Conservation (phyloP, 768 basidiomycete genomes). For the Agrocybe praecox region DNA sequence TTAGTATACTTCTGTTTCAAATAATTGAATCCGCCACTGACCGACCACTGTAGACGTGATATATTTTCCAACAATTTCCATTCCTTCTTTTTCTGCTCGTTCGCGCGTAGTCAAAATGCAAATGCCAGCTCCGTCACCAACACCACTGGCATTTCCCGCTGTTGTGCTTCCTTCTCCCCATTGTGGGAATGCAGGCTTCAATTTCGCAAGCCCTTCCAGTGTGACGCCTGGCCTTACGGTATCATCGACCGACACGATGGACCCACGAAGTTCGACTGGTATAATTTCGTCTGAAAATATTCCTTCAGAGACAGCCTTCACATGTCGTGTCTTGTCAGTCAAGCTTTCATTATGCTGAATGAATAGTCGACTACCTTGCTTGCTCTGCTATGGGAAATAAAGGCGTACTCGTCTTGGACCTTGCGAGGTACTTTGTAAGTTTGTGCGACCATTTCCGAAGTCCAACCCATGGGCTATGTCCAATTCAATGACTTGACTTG, state of each 20-base stretch:
- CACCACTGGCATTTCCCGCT: conserved; percentile 84
- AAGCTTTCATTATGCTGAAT: too few species aligned
- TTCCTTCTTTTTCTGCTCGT: conserved; percentile 73
- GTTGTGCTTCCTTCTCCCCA: conserved; percentile 76
- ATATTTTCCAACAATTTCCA: conserved; percentile 84
- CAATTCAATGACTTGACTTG: background rate
- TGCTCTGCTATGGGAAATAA: conserved; percentile 85
- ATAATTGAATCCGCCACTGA: conserved; percentile 28
- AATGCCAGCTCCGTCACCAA: conserved; percentile 92
- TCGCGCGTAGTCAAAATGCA: conserved; percentile 82
- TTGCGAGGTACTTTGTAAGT: conserved; percentile 75
- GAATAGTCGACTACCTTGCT: conserved; percentile 47
- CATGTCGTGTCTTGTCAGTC: too few species aligned
- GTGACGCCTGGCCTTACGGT: conserved; percentile 88
- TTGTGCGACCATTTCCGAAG: conserved; percentile 88
- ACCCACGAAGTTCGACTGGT: conserved; percentile 76
- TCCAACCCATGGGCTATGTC: conserved; percentile 90
- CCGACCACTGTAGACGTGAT: conserved; percentile 79
- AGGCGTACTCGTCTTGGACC: conserved; percentile 88
- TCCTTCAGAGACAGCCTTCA: conserved; percentile 61
- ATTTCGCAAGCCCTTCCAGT: conserved; percentile 67
- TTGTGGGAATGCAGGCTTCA: conserved; percentile 88
- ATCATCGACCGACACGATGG: conserved; percentile 73
- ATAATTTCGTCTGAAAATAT: conserved; percentile 89
- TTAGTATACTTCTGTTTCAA: background rate